Evolutionary conservation across 2,329 filamentous ascomycete species (phyloP), one percentile per base, ranked within the genome.

Genomic region (Grosmannia serpens): DNA sequence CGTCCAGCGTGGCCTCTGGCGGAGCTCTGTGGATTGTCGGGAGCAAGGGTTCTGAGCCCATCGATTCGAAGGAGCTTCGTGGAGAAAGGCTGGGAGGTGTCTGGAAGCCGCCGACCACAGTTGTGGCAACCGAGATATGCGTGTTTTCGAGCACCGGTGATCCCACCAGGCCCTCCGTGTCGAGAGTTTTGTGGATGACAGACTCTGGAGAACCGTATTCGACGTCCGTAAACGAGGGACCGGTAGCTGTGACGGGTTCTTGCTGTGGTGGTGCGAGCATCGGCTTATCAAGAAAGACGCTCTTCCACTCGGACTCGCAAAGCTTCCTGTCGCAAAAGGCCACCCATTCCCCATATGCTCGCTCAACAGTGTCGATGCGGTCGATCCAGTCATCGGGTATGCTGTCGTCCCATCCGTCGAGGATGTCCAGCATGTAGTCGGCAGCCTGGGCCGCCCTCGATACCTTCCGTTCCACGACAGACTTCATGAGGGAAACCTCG

Each of bases 331-430:
- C 89, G 35, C 88, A 91, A 53, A 86, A 80, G 53, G 87, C 85
- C 50, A 85, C 83, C 94, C 94, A 99, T 27, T 85, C 80, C 9
- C 84, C 82, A 70, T 92, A 96, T 33, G 85, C 81, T 13, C 79
- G 76, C 70, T 99, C 94, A 5, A 95, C 76, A 0, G 74, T 72
- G 69, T 97, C 94, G 73, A 97, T 86, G 5, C 85, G 81, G 65
- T 95, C 89, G 58, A 97, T 83, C 94, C 92, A 99, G 31, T 75
- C 70, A 47, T 95, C 88, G 0, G 94, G 94, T 11, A 99, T 75
- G 0, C 87, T 89, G 66, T 99, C 94, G 50, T 87, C 79, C 58
- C 85, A 79, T 1, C 90, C 91, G 70, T 97, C 94, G 2, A 97
- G 77, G 35, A 83, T 80, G 70, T 99, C 91, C 17, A 99, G 79